phyloP scores from a whole-genome alignment of 192 early-diverging fungal genomes.

The Coemansia sp. region DNA sequence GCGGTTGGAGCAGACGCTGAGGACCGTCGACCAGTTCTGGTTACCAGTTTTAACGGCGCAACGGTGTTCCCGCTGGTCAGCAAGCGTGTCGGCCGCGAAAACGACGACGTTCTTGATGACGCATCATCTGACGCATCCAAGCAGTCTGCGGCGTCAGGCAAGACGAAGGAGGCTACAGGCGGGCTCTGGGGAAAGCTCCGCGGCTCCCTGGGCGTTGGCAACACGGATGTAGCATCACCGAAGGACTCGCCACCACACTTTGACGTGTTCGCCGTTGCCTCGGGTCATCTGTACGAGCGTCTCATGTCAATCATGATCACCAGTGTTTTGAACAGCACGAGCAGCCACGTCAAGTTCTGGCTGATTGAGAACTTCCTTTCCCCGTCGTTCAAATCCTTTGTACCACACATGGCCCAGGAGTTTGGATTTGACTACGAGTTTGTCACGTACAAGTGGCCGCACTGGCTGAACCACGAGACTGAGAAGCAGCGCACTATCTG shows the following conservation, averaged over 20 bases:
- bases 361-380: constrained; percentile 98
- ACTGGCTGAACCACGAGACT: constrained; percentile 87
- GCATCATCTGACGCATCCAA: constrained; percentile 19
- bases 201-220: constrained; percentile 14
- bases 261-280: constrained; percentile 98
- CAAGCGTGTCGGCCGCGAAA: constrained; percentile 79
- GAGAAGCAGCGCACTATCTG: constrained; percentile 98
- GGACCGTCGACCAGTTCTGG: constrained; percentile 54
- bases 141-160: neutral
- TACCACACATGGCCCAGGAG: constrained; percentile 82
- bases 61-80: constrained; percentile 78
- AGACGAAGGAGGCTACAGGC: neutral
- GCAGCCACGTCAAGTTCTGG: constrained; percentile 96
- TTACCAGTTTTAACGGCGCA: constrained; percentile 79
- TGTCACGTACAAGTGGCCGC: constrained; percentile 98
- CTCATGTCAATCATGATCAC: constrained; percentile 97
- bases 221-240: neutral
- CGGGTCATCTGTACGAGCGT: constrained; percentile 96
- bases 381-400: constrained; percentile 91
- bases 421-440: constrained; percentile 93
- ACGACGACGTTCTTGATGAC: constrained; percentile 63
- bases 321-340: constrained; percentile 82
- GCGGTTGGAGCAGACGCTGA: constrained; percentile 13
- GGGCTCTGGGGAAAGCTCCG: constrained; percentile 44
- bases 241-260: constrained; percentile 56